Evolutionary conservation across 2,329 filamentous ascomycete genomes (phyloP).

Genomic region (Fusarium tanahbumbuense): DNA sequence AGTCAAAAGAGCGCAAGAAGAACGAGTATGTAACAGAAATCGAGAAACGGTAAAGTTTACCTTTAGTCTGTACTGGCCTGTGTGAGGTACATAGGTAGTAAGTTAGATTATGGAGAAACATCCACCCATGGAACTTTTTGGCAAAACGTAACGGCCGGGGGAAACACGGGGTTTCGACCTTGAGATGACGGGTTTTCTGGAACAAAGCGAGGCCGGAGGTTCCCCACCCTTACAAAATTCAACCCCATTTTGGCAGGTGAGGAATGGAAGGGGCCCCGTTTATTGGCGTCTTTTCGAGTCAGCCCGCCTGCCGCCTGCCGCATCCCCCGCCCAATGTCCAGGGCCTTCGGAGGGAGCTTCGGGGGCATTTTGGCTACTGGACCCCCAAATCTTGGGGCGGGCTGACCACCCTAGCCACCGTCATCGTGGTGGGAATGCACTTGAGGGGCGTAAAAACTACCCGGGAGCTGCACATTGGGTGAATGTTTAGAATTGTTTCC

Average conservation of each 20-base stretch:
- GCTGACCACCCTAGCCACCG: conserved; percentile 8
- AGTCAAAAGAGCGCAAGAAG: conserved; percentile 12
- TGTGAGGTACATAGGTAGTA: neutral
- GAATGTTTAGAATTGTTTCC: conserved; percentile 11
- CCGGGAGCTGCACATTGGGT: conserved; percentile 18
- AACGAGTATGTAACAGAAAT: conserved; percentile 26
- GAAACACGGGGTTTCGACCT: conserved; percentile 31
- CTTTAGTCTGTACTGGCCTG: conserved; percentile 7
- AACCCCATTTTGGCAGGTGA: conserved; percentile 42
- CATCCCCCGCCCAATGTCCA: neutral
- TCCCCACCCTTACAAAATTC: conserved; percentile 15
- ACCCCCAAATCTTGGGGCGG: conserved; percentile 9
- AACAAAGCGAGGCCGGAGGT: conserved; percentile 41
- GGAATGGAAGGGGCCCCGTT: conserved; percentile 1
- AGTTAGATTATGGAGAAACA: conserved; percentile 23
- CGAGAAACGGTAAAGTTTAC: conserved; percentile 16
- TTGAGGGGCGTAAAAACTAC: conserved; percentile 5
- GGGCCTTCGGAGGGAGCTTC: conserved; percentile 5
- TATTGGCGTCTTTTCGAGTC: conserved; percentile 4
- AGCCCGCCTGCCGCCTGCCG: conserved; percentile 8
- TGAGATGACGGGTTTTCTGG: conserved; percentile 43
- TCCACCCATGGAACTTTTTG: conserved; percentile 13
- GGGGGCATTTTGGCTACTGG: conserved; percentile 2
- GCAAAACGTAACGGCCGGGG: conserved; percentile 17
- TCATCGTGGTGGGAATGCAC: neutral